Evolutionary conservation across 257 asterid genomes (phyloP).

Genomic region (Nicotiana paniculata): DNA sequence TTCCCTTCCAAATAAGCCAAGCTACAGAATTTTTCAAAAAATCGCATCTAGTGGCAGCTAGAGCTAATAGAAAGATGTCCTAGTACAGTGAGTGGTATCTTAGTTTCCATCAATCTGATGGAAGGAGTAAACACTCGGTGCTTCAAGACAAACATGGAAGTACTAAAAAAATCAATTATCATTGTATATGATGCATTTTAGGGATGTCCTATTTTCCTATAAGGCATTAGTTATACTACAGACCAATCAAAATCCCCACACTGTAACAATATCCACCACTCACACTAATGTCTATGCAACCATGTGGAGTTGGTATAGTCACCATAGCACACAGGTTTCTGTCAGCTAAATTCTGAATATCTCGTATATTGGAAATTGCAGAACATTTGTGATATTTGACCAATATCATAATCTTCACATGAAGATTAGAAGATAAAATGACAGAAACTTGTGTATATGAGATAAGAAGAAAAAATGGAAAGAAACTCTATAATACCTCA

Average conservation of each 20-base stretch:
- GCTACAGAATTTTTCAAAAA: neutral
- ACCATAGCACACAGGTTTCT: neutral
- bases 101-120: neutral
- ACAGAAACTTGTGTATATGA: neutral
- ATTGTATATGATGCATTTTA: neutral
- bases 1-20: neutral
- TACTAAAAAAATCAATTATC: neutral
- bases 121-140: neutral
- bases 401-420: neutral
- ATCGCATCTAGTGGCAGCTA: neutral
- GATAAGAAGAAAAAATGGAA: neutral
- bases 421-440: neutral
- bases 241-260: neutral
- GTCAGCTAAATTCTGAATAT: neutral
- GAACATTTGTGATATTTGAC: neutral
- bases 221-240: neutral
- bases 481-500: constrained; percentile 42
- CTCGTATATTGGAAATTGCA: neutral
- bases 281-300: neutral
- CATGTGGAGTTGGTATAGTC: neutral
- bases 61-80: neutral
- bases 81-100: neutral
- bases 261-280: neutral
- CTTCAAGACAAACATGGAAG: neutral
- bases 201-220: neutral